Conservation (phyloP, 2,329 filamentous ascomycete genomes). For the Fusarium dlaminii region DNA sequence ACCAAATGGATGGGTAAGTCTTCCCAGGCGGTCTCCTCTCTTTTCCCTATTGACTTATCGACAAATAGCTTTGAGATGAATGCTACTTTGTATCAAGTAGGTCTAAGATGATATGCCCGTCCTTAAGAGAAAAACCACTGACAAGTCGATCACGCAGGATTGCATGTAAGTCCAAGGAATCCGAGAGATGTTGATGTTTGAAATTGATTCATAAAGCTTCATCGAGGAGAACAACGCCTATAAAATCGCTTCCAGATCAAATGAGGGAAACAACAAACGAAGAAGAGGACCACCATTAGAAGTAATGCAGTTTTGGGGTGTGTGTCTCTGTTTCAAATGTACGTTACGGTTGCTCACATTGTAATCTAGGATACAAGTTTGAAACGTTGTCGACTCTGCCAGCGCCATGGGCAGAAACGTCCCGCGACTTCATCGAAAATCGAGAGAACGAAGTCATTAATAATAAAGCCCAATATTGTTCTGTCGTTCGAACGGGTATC, state of each 20-base stretch:
- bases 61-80: constrained; percentile 88
- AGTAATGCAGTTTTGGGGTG: constrained; percentile 94
- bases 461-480: constrained; percentile 96
- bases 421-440: constrained; percentile 80
- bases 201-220: constrained; percentile 66
- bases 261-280: constrained; percentile 56
- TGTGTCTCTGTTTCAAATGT: not conserved
- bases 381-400: constrained; percentile 85
- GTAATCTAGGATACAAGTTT: constrained; percentile 85
- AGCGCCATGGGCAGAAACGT: constrained; percentile 75
- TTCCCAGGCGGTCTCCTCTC: not conserved
- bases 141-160: constrained; percentile 50
- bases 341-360: not conserved
- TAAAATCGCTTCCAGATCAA: constrained; percentile 69
- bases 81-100: constrained; percentile 87
- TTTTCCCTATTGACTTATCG: constrained; percentile 26
- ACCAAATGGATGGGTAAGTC: constrained; percentile 78
- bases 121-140: not conserved
- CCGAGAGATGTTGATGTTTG: not conserved
- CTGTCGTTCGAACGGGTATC: constrained; percentile 87
- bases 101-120: constrained; percentile 48
- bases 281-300: constrained; percentile 68
- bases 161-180: constrained; percentile 59
- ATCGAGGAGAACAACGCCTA: constrained; percentile 89
- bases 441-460: constrained; percentile 78